Evolutionary conservation across 2,329 filamentous ascomycete genomes (phyloP).

Genomic region (Diaporthe humulicola): DNA sequence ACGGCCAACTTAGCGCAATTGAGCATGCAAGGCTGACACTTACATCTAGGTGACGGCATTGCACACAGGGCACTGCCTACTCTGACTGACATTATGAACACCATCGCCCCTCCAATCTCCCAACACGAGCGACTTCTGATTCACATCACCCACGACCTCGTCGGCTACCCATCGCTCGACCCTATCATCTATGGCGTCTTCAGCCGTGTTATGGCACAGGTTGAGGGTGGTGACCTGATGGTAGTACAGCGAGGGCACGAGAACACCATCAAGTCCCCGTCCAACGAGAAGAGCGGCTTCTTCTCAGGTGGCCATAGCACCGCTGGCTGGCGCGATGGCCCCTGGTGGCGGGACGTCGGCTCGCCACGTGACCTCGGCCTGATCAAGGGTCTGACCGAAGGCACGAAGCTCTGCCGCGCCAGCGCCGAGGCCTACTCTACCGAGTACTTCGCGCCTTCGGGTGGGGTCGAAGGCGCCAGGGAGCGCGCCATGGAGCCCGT

Average conservation of each 20-base stretch:
- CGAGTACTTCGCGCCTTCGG: conserved; percentile 84
- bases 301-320: conserved; percentile 65
- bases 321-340: conserved; percentile 89
- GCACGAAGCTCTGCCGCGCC: conserved; percentile 90
- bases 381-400: conserved; percentile 85
- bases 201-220: conserved; percentile 97
- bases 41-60: conserved; percentile 81
- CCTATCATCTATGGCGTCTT: conserved; percentile 93
- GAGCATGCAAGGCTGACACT: conserved; percentile 24
- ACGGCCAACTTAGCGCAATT: not conserved
- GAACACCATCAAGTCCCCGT: conserved; percentile 73
- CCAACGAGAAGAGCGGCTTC: conserved; percentile 52
- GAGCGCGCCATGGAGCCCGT: conserved; percentile 83
- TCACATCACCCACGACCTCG: conserved; percentile 95
- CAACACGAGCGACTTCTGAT: conserved; percentile 97
- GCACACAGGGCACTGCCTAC: conserved; percentile 90
- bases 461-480: conserved; percentile 85
- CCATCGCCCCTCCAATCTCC: conserved; percentile 94
- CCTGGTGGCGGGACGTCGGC: conserved; percentile 89
- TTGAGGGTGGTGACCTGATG: conserved; percentile 94
- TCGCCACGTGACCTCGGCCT: conserved; percentile 81
- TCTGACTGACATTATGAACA: conserved; percentile 94
- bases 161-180: conserved; percentile 94
- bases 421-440: conserved; percentile 88
- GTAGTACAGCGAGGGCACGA: conserved; percentile 96